phyloP scores from a whole-genome alignment of 176 grass and related monocot species.

The Pontederia crassipes region DNA sequence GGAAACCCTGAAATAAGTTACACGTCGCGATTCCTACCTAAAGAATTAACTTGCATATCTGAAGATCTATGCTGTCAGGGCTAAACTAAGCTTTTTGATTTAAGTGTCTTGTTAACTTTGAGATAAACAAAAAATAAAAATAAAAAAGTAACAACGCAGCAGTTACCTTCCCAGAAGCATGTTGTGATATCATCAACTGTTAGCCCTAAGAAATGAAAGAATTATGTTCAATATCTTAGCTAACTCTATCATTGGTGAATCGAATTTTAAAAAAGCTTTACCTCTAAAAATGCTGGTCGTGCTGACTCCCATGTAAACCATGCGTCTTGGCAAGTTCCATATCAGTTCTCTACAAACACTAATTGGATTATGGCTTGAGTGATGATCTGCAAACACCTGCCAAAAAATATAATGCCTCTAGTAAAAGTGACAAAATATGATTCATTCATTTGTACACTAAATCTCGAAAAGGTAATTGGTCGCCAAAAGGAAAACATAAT shows the following conservation, averaged over 20 bases:
- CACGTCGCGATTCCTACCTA: too few species aligned
- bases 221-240: conserved; percentile 13
- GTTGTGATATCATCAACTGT: conserved; percentile 26
- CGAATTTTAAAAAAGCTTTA: conserved; percentile 13
- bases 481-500: not conserved
- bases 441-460: not conserved
- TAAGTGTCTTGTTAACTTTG: too few species aligned
- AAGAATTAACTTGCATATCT: too few species aligned
- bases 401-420: not conserved
- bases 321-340: conserved; percentile 66
- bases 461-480: not conserved
- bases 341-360: conserved; percentile 44
- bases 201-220: conserved; percentile 39
- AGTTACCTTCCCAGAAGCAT: too few species aligned
- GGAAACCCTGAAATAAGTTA: too few species aligned
- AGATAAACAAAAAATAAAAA: too few species aligned
- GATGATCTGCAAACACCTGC: conserved; percentile 95
- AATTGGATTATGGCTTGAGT: conserved; percentile 62
- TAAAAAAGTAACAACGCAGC: too few species aligned
- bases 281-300: conserved; percentile 82
- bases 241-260: not conserved
- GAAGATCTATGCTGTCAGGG: too few species aligned
- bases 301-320: conserved; percentile 74
- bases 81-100: too few species aligned
- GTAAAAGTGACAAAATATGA: conserved; percentile 4